Conservation (phyloP, 1,284 basidiomycete genomes). For the Exobasidium cylindrosporum region DNA sequence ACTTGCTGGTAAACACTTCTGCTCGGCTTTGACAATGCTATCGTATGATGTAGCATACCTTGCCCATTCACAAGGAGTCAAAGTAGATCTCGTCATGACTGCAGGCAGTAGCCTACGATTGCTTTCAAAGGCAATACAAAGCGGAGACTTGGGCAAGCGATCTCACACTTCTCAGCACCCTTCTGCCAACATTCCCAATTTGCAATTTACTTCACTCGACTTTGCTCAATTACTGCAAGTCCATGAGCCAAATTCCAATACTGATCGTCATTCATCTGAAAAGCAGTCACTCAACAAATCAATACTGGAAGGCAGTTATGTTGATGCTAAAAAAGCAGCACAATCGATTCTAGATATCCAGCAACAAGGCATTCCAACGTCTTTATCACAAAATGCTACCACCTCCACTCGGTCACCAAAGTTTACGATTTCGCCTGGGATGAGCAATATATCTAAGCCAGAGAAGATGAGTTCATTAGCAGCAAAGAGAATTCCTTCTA, state of each 20-base stretch:
- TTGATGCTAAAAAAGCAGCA: conserved; percentile 34
- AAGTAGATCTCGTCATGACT: conserved; percentile 36
- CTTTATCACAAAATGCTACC: not conserved
- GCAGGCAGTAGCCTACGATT: conserved; percentile 35
- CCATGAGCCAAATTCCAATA: conserved; percentile 2
- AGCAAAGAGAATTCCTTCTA: not conserved
- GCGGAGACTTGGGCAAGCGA: conserved; percentile 22
- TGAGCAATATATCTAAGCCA: not conserved
- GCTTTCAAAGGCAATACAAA: conserved; percentile 19
- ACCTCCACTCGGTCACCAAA: not conserved
- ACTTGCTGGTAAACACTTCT: conserved; percentile 32
- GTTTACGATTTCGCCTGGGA: not conserved
- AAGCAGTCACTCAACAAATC: not conserved
- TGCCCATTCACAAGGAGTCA: conserved; percentile 31
- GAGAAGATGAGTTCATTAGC: conserved; percentile 1
- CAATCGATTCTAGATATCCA: conserved; percentile 30
- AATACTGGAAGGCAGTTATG: conserved; percentile 34
- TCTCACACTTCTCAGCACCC: conserved; percentile 24
- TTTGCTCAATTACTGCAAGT: conserved; percentile 14
- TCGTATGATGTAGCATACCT: conserved; percentile 39
- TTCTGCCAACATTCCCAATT: conserved; percentile 5
- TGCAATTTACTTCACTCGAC: conserved; percentile 11
- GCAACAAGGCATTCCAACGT: too few relatives aligned
- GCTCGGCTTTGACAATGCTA: conserved; percentile 37
- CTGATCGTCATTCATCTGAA: not conserved